These are phyloP conservation scores for Naganishia cerealis DNA, from an alignment of 1,284 basidiomycete species.

Conservation along the genomic window DNA sequence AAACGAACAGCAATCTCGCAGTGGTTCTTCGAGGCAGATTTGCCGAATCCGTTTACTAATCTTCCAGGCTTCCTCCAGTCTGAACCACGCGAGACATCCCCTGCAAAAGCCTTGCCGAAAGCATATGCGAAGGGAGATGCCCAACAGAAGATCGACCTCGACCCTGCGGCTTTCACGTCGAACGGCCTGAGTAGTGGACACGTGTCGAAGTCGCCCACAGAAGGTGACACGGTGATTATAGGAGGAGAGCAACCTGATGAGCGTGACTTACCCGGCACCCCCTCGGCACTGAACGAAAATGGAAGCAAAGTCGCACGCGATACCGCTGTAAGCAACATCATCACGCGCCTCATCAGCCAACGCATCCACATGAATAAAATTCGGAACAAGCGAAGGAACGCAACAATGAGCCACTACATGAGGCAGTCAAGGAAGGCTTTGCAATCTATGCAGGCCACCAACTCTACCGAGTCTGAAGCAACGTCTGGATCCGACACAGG, in stretches of 20 bases:
- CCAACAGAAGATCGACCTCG: not conserved
- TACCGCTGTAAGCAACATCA: not conserved
- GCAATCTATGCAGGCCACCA: not conserved
- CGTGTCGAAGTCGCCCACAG: not conserved
- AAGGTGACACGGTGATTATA: not conserved
- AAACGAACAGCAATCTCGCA: not conserved
- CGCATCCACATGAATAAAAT: not conserved
- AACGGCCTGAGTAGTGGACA: not conserved
- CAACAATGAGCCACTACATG: not conserved
- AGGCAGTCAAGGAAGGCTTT: not conserved
- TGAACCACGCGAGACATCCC: not conserved
- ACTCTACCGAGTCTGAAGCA: not conserved
- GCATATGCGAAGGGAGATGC: not conserved
- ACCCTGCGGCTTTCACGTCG: not conserved
- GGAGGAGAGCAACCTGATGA: not conserved
- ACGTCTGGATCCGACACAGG: constrained; percentile 2
- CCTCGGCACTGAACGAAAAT: not conserved
- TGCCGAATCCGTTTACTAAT: not conserved
- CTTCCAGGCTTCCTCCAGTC: not conserved
- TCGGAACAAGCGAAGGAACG: not conserved
- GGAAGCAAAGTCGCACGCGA: not conserved
- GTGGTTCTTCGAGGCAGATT: not conserved
- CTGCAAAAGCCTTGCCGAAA: not conserved
- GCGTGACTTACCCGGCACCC: no score
- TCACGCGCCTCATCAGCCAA: not conserved